Conservation (phyloP, 2,329 filamentous ascomycete genomes). For the Pezicula radicicola region DNA sequence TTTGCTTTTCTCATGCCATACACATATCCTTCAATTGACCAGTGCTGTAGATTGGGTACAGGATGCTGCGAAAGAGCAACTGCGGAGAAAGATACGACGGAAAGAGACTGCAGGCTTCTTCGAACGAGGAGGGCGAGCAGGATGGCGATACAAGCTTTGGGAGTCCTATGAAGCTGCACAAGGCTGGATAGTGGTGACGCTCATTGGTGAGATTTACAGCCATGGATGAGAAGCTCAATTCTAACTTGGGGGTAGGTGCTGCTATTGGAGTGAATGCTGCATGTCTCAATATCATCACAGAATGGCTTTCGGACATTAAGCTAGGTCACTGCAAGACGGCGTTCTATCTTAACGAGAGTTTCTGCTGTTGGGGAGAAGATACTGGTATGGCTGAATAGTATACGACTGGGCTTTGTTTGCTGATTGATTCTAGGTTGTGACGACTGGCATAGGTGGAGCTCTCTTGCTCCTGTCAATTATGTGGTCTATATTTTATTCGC, state of each 20-base stretch:
- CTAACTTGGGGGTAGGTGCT: slow-evolving; percentile 46
- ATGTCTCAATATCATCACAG: slow-evolving; percentile 90
- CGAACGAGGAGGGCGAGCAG: slow-evolving; percentile 58
- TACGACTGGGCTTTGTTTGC: slow-evolving; percentile 6
- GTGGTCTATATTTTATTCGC: slow-evolving; percentile 84
- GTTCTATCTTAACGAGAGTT: slow-evolving; percentile 96
- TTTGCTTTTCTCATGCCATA: slow-evolving; percentile 29
- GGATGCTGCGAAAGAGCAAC: slow-evolving; percentile 87
- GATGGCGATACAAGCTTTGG: slow-evolving; percentile 78
- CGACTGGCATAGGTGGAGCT: slow-evolving; percentile 88
- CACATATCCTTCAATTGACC: slow-evolving; percentile 30
- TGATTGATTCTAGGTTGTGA: slow-evolving; percentile 60
- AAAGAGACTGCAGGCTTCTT: slow-evolving; percentile 72
- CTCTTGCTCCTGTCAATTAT: slow-evolving; percentile 77
- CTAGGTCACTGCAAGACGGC: slow-evolving; percentile 92
- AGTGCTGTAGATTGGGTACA: slow-evolving; percentile 83
- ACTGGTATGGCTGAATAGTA: slow-evolving; percentile 49
- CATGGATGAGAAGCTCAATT: not conserved
- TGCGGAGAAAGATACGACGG: slow-evolving; percentile 72
- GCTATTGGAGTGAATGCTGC: slow-evolving; percentile 92
- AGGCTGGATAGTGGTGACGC: slow-evolving; percentile 94
- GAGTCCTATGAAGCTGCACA: slow-evolving; percentile 95
- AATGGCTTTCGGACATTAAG: slow-evolving; percentile 96
- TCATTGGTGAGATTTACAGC: slow-evolving; percentile 57
- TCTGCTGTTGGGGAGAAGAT: slow-evolving; percentile 97